A percentile compares a stretch with the other conserved stretches of the same genome.
phyloP scores from a whole-genome alignment of 768 basidiomycete genomes.

The Hericium alpestre region DNA sequence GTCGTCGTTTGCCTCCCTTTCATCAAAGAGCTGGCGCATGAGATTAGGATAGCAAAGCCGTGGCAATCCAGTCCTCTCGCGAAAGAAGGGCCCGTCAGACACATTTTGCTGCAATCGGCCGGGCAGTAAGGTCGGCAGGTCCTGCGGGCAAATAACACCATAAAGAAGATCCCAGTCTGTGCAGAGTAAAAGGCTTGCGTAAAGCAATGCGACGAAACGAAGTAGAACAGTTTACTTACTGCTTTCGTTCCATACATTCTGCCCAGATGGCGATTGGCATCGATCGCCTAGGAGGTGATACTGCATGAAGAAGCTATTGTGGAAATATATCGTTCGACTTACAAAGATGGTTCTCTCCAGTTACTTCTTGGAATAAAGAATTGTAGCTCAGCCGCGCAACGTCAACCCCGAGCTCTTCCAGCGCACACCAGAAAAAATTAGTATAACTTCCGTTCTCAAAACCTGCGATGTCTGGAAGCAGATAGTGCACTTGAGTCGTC shows the following conservation, averaged over 20 bases:
- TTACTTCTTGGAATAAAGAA: neutral
- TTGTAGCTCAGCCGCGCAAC: neutral
- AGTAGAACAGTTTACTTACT: neutral
- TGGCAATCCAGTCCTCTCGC: neutral
- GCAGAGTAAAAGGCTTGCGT: neutral
- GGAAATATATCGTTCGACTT: neutral
- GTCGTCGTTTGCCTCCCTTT: neutral
- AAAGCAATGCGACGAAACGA: neutral
- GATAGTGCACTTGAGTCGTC: neutral
- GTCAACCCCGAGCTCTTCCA: neutral
- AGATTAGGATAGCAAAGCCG: neutral
- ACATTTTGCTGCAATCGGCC: neutral
- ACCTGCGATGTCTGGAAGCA: neutral
- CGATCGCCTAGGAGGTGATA: neutral
- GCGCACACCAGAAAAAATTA: neutral
- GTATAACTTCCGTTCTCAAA: neutral
- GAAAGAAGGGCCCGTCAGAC: neutral
- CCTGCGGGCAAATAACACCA: neutral
- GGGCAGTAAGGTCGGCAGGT: neutral
- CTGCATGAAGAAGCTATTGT: neutral
- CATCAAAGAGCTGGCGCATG: neutral
- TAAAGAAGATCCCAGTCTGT: neutral
- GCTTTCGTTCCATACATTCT: neutral
- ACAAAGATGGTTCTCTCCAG: neutral
- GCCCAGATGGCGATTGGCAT: neutral